phyloP scores from a whole-genome alignment of 139 green algal species.

The Chlorella sp. region DNA sequence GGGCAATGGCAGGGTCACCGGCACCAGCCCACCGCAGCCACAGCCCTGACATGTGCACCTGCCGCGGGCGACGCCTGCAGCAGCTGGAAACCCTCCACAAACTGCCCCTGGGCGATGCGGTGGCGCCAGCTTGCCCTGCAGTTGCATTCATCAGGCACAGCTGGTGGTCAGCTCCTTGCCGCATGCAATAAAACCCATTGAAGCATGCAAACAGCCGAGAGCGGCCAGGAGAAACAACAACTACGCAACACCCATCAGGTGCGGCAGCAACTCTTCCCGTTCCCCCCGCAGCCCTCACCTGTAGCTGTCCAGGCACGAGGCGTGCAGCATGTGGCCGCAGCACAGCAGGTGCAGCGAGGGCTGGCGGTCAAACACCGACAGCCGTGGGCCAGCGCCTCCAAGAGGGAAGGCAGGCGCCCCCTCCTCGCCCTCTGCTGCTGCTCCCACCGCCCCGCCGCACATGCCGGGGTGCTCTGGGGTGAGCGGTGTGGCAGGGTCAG shows the following conservation, averaged over 20 bases:
- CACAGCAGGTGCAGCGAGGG: slow-evolving; percentile 38
- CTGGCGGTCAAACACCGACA: slow-evolving; percentile 21
- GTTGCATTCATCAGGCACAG: too few relatives aligned
- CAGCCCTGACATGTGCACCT: background rate
- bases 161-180: too few relatives aligned
- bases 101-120: background rate
- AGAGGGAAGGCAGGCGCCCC: background rate
- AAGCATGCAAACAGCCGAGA: too few relatives aligned
- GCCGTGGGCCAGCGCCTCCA: background rate
- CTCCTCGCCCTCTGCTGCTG: background rate
- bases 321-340: slow-evolving; percentile 42
- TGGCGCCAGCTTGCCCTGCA: slow-evolving; percentile 18
- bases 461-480: background rate
- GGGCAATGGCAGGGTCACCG: too few relatives aligned
- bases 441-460: background rate
- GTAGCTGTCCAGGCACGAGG: slow-evolving; percentile 35
- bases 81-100: slow-evolving; percentile 33
- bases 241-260: too few relatives aligned
- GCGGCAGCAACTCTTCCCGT: too few relatives aligned
- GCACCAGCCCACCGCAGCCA: too few relatives aligned
- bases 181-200: too few relatives aligned
- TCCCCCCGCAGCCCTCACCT: background rate
- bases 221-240: too few relatives aligned
- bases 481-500: background rate
- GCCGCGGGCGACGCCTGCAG: background rate